Evolutionary conservation across 2,329 filamentous ascomycete genomes (phyloP).

Genomic region (Pestalotiopsis sp.): DNA sequence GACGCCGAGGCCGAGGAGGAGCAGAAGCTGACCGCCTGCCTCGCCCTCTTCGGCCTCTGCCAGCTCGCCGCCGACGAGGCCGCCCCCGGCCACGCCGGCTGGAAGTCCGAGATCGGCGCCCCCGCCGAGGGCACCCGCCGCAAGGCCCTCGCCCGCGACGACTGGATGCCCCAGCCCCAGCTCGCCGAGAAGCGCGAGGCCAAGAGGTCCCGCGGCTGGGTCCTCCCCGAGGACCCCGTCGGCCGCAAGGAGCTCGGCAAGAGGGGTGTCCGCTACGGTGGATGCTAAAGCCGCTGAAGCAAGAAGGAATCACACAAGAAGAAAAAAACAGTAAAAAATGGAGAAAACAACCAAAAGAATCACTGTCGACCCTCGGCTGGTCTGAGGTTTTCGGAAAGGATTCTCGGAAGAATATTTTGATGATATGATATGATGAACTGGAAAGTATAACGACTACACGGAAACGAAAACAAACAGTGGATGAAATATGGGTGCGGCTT

Average conservation of each 20-base stretch:
- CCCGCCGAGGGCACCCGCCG: conserved; percentile 73
- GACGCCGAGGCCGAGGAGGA: conserved; percentile 28
- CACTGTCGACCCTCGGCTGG: background rate
- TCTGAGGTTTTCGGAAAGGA: background rate
- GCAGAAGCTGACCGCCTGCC: conserved; percentile 66
- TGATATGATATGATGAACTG: background rate
- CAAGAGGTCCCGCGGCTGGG: conserved; percentile 74
- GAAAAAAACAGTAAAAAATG: background rate
- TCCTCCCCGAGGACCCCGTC: conserved; percentile 74
- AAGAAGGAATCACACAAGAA: background rate
- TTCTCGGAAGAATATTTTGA: background rate
- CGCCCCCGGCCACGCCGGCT: conserved; percentile 61
- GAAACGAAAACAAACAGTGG: background rate
- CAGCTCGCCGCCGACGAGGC: conserved; percentile 68
- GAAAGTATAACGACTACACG: background rate
- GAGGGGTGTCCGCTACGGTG: conserved; percentile 62
- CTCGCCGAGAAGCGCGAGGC: conserved; percentile 76
- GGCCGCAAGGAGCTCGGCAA: conserved; percentile 73
- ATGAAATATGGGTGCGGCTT: background rate
- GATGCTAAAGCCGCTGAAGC: conserved; percentile 31
- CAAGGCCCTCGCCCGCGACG: conserved; percentile 70
- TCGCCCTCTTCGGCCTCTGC: conserved; percentile 79
- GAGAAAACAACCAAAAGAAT: background rate
- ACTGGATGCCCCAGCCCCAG: conserved; percentile 76
- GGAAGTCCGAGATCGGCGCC: conserved; percentile 73